A percentile compares a stretch with the other conserved stretches of the same genome.
These are phyloP conservation scores for Amphichorda felina DNA, from an alignment of 2,329 filamentous ascomycete species.

Conservation along the genomic window DNA sequence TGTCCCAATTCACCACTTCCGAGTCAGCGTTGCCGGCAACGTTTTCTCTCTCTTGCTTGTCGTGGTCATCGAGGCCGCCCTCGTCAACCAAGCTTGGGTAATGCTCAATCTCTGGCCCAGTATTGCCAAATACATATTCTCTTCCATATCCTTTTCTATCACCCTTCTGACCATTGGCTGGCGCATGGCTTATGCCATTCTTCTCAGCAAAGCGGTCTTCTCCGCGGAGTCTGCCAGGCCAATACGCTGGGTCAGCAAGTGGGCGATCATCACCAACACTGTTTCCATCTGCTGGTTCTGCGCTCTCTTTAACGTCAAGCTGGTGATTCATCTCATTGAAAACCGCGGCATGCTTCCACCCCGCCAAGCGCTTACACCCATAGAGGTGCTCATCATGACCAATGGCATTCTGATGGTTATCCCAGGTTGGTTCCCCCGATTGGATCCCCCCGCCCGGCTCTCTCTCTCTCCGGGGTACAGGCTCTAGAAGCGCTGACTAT, in stretches of 20 bases:
- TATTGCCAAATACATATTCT: conserved; percentile 17
- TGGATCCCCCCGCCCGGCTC: too few relatives aligned
- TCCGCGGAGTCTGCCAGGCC: not conserved
- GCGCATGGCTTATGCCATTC: conserved; percentile 19
- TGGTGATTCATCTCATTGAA: conserved; percentile 32
- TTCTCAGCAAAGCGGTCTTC: conserved; percentile 20
- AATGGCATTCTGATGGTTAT: conserved; percentile 44
- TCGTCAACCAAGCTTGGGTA: conserved; percentile 39
- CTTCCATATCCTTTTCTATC: conserved; percentile 20
- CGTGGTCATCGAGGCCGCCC: conserved; percentile 30
- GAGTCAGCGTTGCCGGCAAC: conserved; percentile 24
- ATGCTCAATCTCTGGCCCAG: conserved; percentile 36
- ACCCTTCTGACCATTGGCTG: conserved; percentile 17
- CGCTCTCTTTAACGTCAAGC: conserved; percentile 39
- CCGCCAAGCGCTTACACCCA: conserved; percentile 28
- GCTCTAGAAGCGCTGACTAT: too few relatives aligned
- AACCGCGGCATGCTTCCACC: conserved; percentile 34
- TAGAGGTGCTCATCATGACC: conserved; percentile 43
- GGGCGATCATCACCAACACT: conserved; percentile 25
- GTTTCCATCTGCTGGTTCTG: conserved; percentile 40
- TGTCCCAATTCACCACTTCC: conserved; percentile 27
- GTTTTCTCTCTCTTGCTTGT: conserved; percentile 30
- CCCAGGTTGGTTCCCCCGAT: conserved; percentile 28
- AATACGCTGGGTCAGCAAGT: conserved; percentile 18
- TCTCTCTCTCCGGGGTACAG: not conserved